These are phyloP conservation scores for Pascua guehoae DNA, from an alignment of 1,284 basidiomycete genomes.

Conservation along the genomic window DNA sequence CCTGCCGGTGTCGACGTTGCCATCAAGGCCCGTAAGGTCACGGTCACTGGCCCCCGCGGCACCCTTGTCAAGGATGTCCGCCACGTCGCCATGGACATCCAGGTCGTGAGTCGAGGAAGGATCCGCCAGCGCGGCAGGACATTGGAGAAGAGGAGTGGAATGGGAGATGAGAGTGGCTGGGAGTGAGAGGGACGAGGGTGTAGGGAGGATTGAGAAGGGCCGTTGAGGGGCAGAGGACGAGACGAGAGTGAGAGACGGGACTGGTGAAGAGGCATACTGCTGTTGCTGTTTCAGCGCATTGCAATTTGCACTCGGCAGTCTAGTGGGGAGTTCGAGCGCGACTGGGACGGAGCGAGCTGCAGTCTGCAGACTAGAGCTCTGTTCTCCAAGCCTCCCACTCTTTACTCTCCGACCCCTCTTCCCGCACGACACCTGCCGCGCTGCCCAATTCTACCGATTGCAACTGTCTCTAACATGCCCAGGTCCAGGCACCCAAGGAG, in stretches of 20 bases:
- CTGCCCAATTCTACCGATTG: not conserved
- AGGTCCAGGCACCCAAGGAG: slow-evolving; percentile 3
- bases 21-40: slow-evolving; percentile 85
- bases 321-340: not conserved
- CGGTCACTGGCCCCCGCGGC: slow-evolving; percentile 84
- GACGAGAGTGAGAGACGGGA: not conserved
- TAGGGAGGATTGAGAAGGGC: not conserved
- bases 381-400: no score
- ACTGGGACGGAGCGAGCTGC: not conserved
- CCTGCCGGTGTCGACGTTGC: slow-evolving; percentile 78
- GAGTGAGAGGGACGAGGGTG: not conserved
- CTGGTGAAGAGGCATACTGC: not conserved
- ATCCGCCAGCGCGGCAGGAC: not conserved
- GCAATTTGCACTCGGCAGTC: not conserved
- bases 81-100: slow-evolving; percentile 96
- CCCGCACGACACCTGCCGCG: not conserved
- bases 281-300: no score
- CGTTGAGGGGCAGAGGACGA: not conserved
- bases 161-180: not conserved
- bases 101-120: slow-evolving; percentile 57
- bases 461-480: not conserved
- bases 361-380: not conserved
- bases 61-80: slow-evolving; percentile 85
- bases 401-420: not conserved
- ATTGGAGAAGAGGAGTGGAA: not conserved